Evolutionary conservation across 2,329 filamentous ascomycete genomes (phyloP).

Genomic region (Drechslerella dactyloides): DNA sequence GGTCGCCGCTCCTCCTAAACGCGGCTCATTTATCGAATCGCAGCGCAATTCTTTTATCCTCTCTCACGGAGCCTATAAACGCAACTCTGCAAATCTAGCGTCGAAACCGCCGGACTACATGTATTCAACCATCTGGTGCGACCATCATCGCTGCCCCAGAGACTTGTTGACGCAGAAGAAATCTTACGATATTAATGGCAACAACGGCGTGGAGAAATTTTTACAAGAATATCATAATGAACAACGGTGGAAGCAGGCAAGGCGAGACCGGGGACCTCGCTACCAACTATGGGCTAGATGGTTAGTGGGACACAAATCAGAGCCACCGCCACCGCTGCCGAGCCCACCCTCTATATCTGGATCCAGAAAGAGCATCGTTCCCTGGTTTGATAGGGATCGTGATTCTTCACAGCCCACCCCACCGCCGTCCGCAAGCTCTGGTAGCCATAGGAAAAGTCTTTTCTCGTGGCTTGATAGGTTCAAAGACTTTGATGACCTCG

Average conservation of each 20-base stretch:
- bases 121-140: constrained; percentile 48
- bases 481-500: constrained; percentile 36
- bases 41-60: background rate
- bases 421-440: constrained; percentile 13
- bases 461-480: constrained; percentile 48
- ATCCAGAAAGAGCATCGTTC: constrained; percentile 29
- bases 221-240: constrained; percentile 40
- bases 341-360: constrained; percentile 27
- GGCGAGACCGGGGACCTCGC: constrained; percentile 42
- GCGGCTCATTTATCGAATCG: constrained; percentile 3
- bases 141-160: constrained; percentile 41
- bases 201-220: constrained; percentile 38
- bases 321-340: constrained; percentile 31
- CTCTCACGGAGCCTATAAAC: background rate
- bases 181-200: constrained; percentile 10
- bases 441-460: constrained; percentile 35
- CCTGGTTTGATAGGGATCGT: constrained; percentile 43
- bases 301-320: constrained; percentile 47
- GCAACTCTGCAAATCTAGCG: background rate
- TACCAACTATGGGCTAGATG: constrained; percentile 48
- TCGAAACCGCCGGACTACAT: constrained; percentile 36
- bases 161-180: constrained; percentile 36
- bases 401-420: constrained; percentile 21
- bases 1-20: constrained; percentile 20
- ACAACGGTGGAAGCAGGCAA: constrained; percentile 28